These are phyloP conservation scores for Colletotrichum nymphaeae DNA, from an alignment of 2,329 filamentous ascomycete species.

Conservation along the genomic window DNA sequence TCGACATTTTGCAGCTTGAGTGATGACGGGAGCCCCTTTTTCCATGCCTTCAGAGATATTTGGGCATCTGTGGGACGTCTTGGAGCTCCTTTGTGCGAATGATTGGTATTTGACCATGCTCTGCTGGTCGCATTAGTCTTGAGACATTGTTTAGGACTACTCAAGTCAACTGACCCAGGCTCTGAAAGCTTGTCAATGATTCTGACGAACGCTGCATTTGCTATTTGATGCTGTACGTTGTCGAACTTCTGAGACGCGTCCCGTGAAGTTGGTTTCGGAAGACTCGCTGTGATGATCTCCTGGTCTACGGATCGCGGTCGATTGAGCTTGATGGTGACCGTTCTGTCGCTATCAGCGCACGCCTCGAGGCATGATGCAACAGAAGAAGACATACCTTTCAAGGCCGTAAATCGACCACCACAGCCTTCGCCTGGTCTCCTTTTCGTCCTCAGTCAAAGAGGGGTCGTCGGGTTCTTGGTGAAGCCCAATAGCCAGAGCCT, in stretches of 20 bases:
- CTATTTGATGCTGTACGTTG: slow-evolving; percentile 47
- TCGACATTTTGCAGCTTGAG: slow-evolving; percentile 43
- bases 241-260: slow-evolving; percentile 44
- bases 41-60: slow-evolving; percentile 45
- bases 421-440: slow-evolving; percentile 39
- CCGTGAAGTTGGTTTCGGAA: slow-evolving; percentile 36
- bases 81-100: neutral
- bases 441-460: slow-evolving; percentile 37
- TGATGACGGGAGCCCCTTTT: slow-evolving; percentile 41
- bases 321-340: slow-evolving; percentile 40
- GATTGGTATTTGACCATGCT: neutral
- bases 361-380: neutral
- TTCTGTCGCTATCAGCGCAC: slow-evolving; percentile 29
- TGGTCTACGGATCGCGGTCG: slow-evolving; percentile 39
- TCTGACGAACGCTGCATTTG: slow-evolving; percentile 42
- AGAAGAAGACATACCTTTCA: slow-evolving; percentile 37
- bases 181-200: slow-evolving; percentile 46
- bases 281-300: slow-evolving; percentile 38
- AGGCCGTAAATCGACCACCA: slow-evolving; percentile 47
- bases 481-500: slow-evolving; percentile 43
- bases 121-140: neutral
- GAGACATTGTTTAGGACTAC: too few species aligned
- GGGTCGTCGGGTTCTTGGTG: slow-evolving; percentile 42
- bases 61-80: slow-evolving; percentile 22
- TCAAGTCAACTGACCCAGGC: slow-evolving; percentile 33